Evolutionary conservation across 2,329 filamentous ascomycete species (phyloP), one percentile per base, ranked within the genome.

Genomic region (Boeremia lycopersici): DNA sequence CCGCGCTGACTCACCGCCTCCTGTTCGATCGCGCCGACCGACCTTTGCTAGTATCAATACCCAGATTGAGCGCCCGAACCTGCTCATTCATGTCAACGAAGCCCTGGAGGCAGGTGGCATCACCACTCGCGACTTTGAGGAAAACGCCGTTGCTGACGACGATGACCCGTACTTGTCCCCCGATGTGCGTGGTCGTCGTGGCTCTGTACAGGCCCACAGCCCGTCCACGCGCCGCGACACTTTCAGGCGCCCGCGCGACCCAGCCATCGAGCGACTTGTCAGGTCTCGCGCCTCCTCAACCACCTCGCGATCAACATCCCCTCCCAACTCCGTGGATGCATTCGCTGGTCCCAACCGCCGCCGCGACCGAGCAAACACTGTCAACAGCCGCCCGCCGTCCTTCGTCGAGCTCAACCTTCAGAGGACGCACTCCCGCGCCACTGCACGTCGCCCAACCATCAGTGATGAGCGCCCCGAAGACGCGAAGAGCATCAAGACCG

Each of bases 311-410:
- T 91, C 90, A 1, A 79, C 85, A 2, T 98, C 95, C 6, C 93
- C 93, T 10, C 95, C 95, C 7, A 99, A 97, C 75, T 99, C 95
- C 0, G 92, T 99, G 46, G 96, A 98, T 74, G 95, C 95, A 4
- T 99, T 99, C 75, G 95, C 95, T 15, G 90, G 95, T 68, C 90
- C 91, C 50, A 89, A 91, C 45, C 90, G 91, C 55, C 90, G 91
- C 56, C 88, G 93, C 55, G 90, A 93, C 71, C 89, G 93, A 38
- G 82, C 86, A 42, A 83, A 85, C 44, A 89, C 87, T 3, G 72
- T 85, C 58, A 91, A 87, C 56, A 88, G 85, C 72, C 64, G 81
- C 29, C 57, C 70, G 0, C 66, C 67, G 30, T 83, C 84, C 2
- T 81, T 84, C 30, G 65, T 84, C 12, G 80, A 86, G 23, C 79